phyloP scores from a whole-genome alignment of 2,329 filamentous ascomycete species.

The Cercospora nicotianae region DNA sequence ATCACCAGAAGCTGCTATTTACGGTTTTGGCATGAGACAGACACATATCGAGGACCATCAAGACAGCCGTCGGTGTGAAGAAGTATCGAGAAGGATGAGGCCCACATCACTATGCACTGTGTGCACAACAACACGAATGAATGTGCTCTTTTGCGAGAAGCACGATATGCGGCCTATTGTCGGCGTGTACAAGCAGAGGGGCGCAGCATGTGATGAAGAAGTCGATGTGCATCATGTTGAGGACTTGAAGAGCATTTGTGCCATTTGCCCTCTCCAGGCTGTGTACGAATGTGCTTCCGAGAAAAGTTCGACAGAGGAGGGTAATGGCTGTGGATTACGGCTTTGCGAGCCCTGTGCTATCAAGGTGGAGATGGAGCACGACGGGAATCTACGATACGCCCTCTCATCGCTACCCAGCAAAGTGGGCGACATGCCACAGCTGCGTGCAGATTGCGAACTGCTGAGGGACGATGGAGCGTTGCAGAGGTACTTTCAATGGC shows the following conservation, averaged over 20 bases:
- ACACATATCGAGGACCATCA: slow-evolving; percentile 38
- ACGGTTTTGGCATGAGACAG: slow-evolving; percentile 38
- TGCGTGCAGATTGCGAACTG: slow-evolving; percentile 40
- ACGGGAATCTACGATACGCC: slow-evolving; percentile 33
- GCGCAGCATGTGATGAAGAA: slow-evolving; percentile 29
- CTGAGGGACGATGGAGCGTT: slow-evolving; percentile 38
- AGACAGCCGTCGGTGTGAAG: slow-evolving; percentile 14
- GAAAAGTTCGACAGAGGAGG: slow-evolving; percentile 1
- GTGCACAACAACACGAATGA: slow-evolving; percentile 41
- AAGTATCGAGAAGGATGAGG: neutral
- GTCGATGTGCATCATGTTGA: slow-evolving; percentile 16
- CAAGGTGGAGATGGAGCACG: slow-evolving; percentile 24
- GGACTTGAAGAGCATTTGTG: slow-evolving; percentile 41
- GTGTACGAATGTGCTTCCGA: slow-evolving; percentile 39
- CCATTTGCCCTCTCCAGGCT: slow-evolving; percentile 44
- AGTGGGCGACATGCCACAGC: slow-evolving; percentile 25
- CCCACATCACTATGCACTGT: slow-evolving; percentile 24
- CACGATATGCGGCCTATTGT: slow-evolving; percentile 38
- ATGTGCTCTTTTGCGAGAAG: slow-evolving; percentile 40
- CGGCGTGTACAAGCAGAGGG: slow-evolving; percentile 9
- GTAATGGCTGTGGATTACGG: slow-evolving; percentile 36
- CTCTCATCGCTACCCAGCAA: slow-evolving; percentile 16
- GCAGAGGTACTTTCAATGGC: slow-evolving; percentile 24
- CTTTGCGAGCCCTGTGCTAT: slow-evolving; percentile 37
- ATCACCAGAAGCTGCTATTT: slow-evolving; percentile 40